Evolutionary conservation across 768 basidiomycete genomes (phyloP), one percentile per base, ranked within the genome.

Genomic region (Termitomyces sp.): DNA sequence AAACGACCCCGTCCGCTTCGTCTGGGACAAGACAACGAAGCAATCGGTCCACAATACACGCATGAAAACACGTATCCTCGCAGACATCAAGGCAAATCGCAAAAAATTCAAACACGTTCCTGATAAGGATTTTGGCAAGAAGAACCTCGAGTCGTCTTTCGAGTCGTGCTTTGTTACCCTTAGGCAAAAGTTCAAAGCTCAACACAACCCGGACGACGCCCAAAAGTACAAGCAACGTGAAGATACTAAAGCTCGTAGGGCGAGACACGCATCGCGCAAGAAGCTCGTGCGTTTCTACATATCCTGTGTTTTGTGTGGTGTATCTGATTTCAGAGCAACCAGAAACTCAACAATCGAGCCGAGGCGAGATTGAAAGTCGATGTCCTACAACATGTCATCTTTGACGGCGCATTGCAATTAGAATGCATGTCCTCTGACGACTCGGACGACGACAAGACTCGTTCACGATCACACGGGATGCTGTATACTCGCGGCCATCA

Each of bases 341-440:
- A 90, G 89, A 91, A 91, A 78, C 78, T 90, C 42, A 77, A 68
- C 53, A 82, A 80, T 68, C 87, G 89, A 21, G 76, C 79, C 9
- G 83, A 82, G 27, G 75, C 81, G 27, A 78, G 89, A 23, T 72
- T 81, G 61, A 81, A 77, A 53, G 67, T 82, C 25, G 70, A 69
- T 25, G 70, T 64, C 0, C 85, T 88, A 57, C 78, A 82, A 54
- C 83, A 89, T 67, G 73, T 81, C 25, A 76, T 73, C 14, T 90
- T 90, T 63, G 86, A 89, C 63, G 81, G 82, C 14, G 88, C 89
- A 14, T 68, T 91, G 55, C 83, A 86, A 58, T 59, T 82, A 19
- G 89, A 90, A 46, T 90, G 88, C 68, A 88, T 90, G 84, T 91
- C 89, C 27, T 86, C 84, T 30, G 89, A 91, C 61, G 89, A 91